A percentile compares a stretch with the other conserved stretches of the same genome.
phyloP scores from a whole-genome alignment of 805 yeast genomes.

The Cyberlindnera misumaiensis region DNA sequence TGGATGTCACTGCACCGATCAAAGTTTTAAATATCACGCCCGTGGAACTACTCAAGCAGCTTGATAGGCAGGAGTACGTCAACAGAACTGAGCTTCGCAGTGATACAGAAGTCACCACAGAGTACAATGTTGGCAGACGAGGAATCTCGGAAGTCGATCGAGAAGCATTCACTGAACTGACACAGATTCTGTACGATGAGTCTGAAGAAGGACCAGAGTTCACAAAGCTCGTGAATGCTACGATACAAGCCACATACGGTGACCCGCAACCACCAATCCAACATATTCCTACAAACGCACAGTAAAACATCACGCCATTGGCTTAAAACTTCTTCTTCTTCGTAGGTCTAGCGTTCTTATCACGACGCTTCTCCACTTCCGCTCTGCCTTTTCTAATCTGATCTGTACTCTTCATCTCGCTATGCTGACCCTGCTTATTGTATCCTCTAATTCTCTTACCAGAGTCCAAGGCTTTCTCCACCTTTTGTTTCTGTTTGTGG shows the following conservation, averaged over 20 bases:
- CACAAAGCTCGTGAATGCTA: constrained; percentile 7
- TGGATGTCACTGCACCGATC: constrained; percentile 6
- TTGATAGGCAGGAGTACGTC: constrained; percentile 24
- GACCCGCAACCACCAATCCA: not conserved
- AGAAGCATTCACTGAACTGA: constrained; percentile 19
- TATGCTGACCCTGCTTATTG: constrained; percentile 27
- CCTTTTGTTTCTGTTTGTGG: constrained; percentile 73
- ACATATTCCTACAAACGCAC: not conserved
- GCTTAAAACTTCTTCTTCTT: constrained; percentile 19
- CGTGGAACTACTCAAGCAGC: constrained; percentile 16
- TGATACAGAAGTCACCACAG: constrained; percentile 21
- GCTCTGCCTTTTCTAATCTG: constrained; percentile 76
- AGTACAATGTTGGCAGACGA: constrained; percentile 25
- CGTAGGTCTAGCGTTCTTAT: constrained; percentile 79
- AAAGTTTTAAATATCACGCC: constrained; percentile 11
- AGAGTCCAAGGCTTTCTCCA: constrained; percentile 66
- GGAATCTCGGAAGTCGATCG: constrained; percentile 22
- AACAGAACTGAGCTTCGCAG: constrained; percentile 14
- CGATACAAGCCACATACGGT: constrained; percentile 16
- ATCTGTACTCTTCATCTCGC: constrained; percentile 61
- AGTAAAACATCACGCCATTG: not conserved
- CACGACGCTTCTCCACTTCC: constrained; percentile 61
- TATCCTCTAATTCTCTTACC: constrained; percentile 69
- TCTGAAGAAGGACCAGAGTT: constrained; percentile 15
- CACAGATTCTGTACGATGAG: constrained; percentile 19